Evolutionary conservation across 1,284 basidiomycete genomes (phyloP), one percentile per base, ranked within the genome.

Genomic region (Cystobasidiaceae sp.): DNA sequence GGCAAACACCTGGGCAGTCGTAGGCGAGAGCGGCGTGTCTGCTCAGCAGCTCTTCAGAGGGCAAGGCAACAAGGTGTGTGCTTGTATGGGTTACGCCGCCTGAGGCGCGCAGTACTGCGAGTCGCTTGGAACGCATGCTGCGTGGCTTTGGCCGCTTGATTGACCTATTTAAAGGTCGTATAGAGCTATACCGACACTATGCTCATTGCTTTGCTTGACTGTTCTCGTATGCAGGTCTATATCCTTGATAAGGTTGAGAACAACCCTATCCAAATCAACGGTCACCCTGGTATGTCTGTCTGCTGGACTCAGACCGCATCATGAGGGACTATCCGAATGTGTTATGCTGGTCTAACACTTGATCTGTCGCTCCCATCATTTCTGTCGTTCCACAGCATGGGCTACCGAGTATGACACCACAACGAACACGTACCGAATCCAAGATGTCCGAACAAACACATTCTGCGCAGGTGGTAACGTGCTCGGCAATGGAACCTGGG

Each of bases 401-500:
- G 67, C 63, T 28, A 60, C 62, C 17, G 41, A 57, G 23, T 66
- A 59, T 23, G 62, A 68, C 41, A 50, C 63, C 30, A 37, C 51
- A 1, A 52, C 51, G 60, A 74, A 74, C 61, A 68, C 69, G 1
- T 70, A 71, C 59, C 67, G 69, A 2, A 68, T 71, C 7, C 57
- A 74, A 7, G 70, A 73, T 32, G 72, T 77, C 17, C 65, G 66
- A 7, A 75, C 76, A 44, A 78, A 78, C 67, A 72, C 76, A 8
- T 78, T 78, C 69, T 78, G 77, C 63, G 77, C 77, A 28, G 51
- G 51, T 55, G 57, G 57, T 15, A 60, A 60, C 34, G 27, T 52
- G 15, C 60, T 63, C 3, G 60, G 50, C 4, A 80, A 82, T 71
- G 81, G 81, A 2, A 79, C 78, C 5, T 81, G 80, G 81, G 79